Base-by-base conservation (phyloP, 495 filamentous ascomycete genomes). In the Penicillium turbatum region DNA sequence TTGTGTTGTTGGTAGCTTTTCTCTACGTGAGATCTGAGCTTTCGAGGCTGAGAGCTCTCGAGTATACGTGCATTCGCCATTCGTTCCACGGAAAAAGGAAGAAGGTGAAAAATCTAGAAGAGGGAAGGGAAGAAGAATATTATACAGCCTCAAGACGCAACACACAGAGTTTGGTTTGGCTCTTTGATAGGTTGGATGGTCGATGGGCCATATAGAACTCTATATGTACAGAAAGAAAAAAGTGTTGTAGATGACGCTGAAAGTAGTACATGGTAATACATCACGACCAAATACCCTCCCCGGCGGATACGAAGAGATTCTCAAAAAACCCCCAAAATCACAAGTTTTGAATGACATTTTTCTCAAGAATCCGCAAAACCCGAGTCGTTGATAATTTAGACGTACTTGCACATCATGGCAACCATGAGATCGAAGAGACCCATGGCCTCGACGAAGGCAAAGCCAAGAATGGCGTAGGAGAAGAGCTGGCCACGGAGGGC, bases 401-500 rank as follows among this genome's bases (percentile, higher is more conserved):
- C 70, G 72, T 75, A 77, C 81, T 87, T 87, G 82, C 82, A 84
- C 86, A 89, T 89, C 78, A 89, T 86, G 74, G 87, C 86, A 86
- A 91, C 83, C 87, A 92, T 92, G 66, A 92, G 84, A 70, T 89
- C 87, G 86, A 92, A 91, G 67, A 93, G 84, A 83, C 88, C 89
- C 62, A 90, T 93, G 79, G 89, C 89, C 74, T 93, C 89, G 71
- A 89, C 88, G 84, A 93, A 93, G 66, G 89, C 88, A 74, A 93
- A 93, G 77, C 88, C 88, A 68, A 93, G 77, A 86, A 93, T 90
- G 81, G 89, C 88, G 79, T 93, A 91, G 57, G 86, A 84, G 86
- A 93, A 93, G 63, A 93, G 86, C 80, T 92, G 88, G 67, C 86
- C 88, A 76, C 88, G 85, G 80, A 93, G 85, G 63, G 84, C 84